phyloP scores from a whole-genome alignment of 768 basidiomycete species.

The Kwoniella botswanensis region DNA sequence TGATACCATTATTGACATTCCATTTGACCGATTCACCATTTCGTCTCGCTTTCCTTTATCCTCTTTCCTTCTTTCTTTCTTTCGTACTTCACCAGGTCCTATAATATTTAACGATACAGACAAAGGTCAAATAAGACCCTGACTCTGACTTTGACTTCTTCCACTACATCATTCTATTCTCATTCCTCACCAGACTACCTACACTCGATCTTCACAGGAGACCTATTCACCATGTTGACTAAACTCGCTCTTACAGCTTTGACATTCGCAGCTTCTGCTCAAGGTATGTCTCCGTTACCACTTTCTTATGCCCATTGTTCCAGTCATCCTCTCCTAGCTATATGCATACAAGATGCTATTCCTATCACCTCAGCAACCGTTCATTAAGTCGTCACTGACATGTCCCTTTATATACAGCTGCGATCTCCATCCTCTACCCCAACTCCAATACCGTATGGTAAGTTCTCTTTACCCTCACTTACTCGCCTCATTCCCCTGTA shows the following conservation, averaged over 20 bases:
- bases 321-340: no score
- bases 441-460: slow-evolving; percentile 32
- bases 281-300: neutral
- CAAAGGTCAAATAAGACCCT: neutral
- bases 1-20: neutral
- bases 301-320: no score
- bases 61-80: neutral
- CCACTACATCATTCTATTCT: neutral
- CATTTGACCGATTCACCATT: neutral
- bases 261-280: slow-evolving; percentile 12
- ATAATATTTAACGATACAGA: neutral
- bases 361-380: no score
- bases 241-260: slow-evolving; percentile 14
- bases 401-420: slow-evolving; percentile 16
- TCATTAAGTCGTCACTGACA: neutral
- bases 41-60: neutral
- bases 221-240: slow-evolving; percentile 9
- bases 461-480: slow-evolving; percentile 1
- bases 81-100: neutral
- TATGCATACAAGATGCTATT: no score
- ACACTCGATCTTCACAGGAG: neutral
- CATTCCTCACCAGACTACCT: neutral
- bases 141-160: neutral
- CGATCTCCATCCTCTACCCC: slow-evolving; percentile 33
- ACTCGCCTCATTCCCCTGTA: neutral